phyloP scores from a whole-genome alignment of 1,139 yeast genomes.

The Pichia sp. region DNA sequence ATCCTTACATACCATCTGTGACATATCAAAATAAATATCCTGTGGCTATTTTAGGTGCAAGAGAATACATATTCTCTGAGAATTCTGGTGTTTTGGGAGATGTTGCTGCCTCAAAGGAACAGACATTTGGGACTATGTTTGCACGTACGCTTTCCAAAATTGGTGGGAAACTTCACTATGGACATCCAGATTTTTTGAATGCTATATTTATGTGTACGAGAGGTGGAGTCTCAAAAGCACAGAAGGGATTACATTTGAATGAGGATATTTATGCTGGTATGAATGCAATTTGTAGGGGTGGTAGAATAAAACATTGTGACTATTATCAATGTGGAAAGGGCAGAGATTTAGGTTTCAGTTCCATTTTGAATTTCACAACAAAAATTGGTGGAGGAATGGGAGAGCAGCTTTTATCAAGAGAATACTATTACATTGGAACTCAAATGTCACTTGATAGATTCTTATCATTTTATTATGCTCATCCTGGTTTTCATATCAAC shows the following conservation, averaged over 20 bases:
- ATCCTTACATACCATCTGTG: slow-evolving; percentile 42
- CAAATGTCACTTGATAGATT: slow-evolving; percentile 73
- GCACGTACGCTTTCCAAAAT: slow-evolving; percentile 80
- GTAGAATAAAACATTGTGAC: slow-evolving; percentile 80
- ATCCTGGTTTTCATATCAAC: slow-evolving; percentile 84
- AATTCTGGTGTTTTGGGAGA: slow-evolving; percentile 83
- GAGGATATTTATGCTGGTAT: slow-evolving; percentile 93
- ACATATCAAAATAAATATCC: slow-evolving; percentile 37
- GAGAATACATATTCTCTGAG: slow-evolving; percentile 84
- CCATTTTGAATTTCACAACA: slow-evolving; percentile 76
- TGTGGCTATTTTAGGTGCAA: slow-evolving; percentile 81
- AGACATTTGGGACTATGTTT: slow-evolving; percentile 84
- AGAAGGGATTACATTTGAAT: slow-evolving; percentile 74
- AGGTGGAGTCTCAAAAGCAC: slow-evolving; percentile 89
- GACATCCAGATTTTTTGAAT: slow-evolving; percentile 85
- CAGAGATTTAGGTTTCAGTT: slow-evolving; percentile 78
- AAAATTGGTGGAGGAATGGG: slow-evolving; percentile 97
- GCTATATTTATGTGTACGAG: slow-evolving; percentile 83
- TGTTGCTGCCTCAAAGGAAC: slow-evolving; percentile 90
- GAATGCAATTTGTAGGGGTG: slow-evolving; percentile 75
- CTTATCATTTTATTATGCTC: slow-evolving; percentile 82
- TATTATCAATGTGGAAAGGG: slow-evolving; percentile 91
- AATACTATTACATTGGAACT: slow-evolving; percentile 75
- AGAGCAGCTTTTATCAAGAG: slow-evolving; percentile 78
- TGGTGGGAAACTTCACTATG: slow-evolving; percentile 85